Evolutionary conservation across 768 basidiomycete species (phyloP).

Genomic region (Lepiota brunneoincarnata): DNA sequence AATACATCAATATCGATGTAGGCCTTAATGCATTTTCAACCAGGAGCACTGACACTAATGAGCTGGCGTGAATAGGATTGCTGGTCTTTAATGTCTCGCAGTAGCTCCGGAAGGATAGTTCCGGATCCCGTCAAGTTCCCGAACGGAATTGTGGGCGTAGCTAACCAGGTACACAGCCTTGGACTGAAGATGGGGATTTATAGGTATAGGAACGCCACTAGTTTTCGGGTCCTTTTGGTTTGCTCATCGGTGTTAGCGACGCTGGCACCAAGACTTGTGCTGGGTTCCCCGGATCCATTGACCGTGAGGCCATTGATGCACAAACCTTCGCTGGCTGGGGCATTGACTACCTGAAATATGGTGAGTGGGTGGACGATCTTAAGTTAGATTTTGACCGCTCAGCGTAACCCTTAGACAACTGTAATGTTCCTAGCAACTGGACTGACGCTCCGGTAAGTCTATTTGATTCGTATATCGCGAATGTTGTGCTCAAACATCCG

Average conservation of each 20-base stretch:
- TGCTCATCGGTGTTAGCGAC: slow-evolving; percentile 31
- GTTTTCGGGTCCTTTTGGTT: neutral
- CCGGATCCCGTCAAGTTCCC: slow-evolving; percentile 55
- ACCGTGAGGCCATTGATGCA: slow-evolving; percentile 47
- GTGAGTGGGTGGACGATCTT: slow-evolving; percentile 21
- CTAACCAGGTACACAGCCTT: slow-evolving; percentile 41
- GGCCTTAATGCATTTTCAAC: slow-evolving; percentile 10
- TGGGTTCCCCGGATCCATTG: slow-evolving; percentile 55
- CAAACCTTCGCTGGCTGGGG: slow-evolving; percentile 52
- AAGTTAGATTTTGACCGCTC: too few species aligned
- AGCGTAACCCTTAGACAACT: slow-evolving; percentile 37
- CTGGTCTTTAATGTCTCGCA: slow-evolving; percentile 40
- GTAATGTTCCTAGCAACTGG: slow-evolving; percentile 52
- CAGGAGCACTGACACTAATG: neutral
- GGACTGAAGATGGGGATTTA: slow-evolving; percentile 53
- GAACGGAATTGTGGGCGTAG: slow-evolving; percentile 44
- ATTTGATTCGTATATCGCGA: neutral
- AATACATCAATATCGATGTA: slow-evolving; percentile 53
- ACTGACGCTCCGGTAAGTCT: slow-evolving; percentile 35
- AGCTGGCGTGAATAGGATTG: slow-evolving; percentile 36
- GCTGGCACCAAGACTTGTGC: slow-evolving; percentile 52
- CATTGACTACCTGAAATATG: slow-evolving; percentile 58
- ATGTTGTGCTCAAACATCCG: neutral
- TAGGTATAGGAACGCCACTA: slow-evolving; percentile 27
- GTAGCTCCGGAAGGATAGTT: slow-evolving; percentile 39